Conservation (phyloP, 176 grass and related monocot species). For the Poa annua region DNA sequence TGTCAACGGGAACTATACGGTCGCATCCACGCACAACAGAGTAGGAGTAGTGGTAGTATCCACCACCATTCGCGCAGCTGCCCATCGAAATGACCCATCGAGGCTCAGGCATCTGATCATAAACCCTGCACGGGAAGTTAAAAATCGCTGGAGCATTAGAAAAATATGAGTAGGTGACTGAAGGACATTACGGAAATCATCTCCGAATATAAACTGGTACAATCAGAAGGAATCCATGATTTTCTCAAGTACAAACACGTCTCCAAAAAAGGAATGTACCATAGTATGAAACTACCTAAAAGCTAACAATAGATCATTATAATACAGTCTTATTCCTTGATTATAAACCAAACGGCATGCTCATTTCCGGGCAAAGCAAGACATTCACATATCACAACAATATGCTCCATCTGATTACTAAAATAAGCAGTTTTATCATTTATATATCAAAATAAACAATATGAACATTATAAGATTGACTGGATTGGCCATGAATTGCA, state of each 20-base stretch:
- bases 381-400: conserved; percentile 10
- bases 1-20: conserved; percentile 93
- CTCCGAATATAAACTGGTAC: background rate
- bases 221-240: background rate
- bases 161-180: background rate
- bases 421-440: background rate
- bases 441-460: background rate
- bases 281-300: background rate
- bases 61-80: conserved; percentile 94
- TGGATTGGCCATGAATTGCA: background rate
- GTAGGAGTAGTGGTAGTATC: conserved; percentile 98
- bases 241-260: background rate
- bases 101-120: conserved; percentile 98
- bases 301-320: background rate
- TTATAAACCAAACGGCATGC: background rate
- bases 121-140: conserved; percentile 57
- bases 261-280: background rate
- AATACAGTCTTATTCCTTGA: background rate
- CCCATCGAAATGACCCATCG: conserved; percentile 98
- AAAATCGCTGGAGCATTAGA: conserved; percentile 11
- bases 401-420: background rate
- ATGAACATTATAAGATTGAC: background rate
- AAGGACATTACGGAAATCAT: background rate
- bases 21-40: conserved; percentile 95
- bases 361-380: background rate